A percentile compares a stretch with the other conserved stretches of the same genome.
phyloP scores from a whole-genome alignment of 305 asterid species.

The Lippia alba region DNA sequence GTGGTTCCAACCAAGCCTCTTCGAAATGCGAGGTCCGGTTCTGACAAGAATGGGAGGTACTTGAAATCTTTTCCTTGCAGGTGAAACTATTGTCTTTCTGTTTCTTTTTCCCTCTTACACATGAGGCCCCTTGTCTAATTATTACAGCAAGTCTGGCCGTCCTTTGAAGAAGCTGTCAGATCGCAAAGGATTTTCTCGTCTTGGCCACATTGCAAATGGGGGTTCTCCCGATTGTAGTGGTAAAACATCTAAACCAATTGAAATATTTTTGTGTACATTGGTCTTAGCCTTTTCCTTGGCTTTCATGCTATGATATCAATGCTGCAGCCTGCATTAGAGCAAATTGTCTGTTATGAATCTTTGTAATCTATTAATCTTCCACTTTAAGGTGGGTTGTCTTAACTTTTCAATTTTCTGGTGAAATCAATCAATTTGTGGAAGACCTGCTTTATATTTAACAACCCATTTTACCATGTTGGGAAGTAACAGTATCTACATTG shows the following conservation, averaged over 20 bases:
- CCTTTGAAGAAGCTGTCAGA: conserved; percentile 87
- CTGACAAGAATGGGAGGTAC: conserved; percentile 93
- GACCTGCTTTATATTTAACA: conserved; percentile 23
- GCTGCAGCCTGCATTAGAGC: conserved; percentile 22
- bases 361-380: conserved; percentile 7
- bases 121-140: conserved; percentile 32
- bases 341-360: conserved; percentile 22
- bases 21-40: conserved; percentile 65
- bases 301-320: conserved; percentile 18
- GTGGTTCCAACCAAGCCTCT: conserved; percentile 67
- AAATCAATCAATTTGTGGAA: conserved; percentile 1
- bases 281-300: conserved; percentile 1
- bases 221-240: conserved; percentile 92
- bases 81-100: conserved; percentile 1
- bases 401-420: not conserved
- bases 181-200: conserved; percentile 90
- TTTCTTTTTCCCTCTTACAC: conserved; percentile 30
- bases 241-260: conserved; percentile 37
- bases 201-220: conserved; percentile 69
- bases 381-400: not conserved
- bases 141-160: conserved; percentile 89
- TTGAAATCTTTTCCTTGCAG: conserved; percentile 32
- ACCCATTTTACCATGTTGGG: conserved; percentile 16
- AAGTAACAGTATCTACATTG: not conserved
- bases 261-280: conserved; percentile 1